Conservation (phyloP, 2,329 filamentous ascomycete species). For the Trichoderma simmonsii region DNA sequence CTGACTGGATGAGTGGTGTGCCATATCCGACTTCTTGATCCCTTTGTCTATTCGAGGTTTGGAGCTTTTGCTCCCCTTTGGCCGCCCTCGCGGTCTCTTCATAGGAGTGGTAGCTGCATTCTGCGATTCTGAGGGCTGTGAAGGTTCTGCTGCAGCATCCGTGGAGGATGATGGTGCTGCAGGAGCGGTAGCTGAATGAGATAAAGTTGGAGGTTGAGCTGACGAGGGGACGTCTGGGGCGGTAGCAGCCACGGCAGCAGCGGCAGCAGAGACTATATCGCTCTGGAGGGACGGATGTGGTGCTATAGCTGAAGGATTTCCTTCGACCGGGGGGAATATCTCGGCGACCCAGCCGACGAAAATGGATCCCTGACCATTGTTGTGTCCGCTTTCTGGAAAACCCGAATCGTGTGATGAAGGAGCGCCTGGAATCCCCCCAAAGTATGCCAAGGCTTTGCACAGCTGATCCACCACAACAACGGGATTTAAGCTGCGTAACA, state of each 20-base stretch:
- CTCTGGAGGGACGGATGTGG: conserved; percentile 10
- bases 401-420: conserved; percentile 49
- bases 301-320: conserved; percentile 12
- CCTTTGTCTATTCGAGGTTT: conserved; percentile 48
- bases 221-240: not conserved
- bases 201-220: not conserved
- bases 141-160: not conserved
- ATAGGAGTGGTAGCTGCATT: conserved; percentile 16
- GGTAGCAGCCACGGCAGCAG: not conserved
- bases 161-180: not conserved
- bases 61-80: conserved; percentile 50
- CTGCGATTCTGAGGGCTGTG: not conserved
- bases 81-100: conserved; percentile 51
- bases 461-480: conserved; percentile 58
- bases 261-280: not conserved
- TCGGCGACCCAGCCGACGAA: conserved; percentile 62
- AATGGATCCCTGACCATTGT: conserved; percentile 55
- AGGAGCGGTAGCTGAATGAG: conserved; percentile 1
- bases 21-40: conserved; percentile 41
- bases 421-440: conserved; percentile 57
- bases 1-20: not conserved
- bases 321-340: conserved; percentile 52
- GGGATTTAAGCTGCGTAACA: conserved; percentile 55
- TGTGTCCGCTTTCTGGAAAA: conserved; percentile 55
- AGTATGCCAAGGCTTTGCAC: conserved; percentile 61